Base-by-base conservation (phyloP, 2,329 filamentous ascomycete species). In the Niveomyces coronatus region DNA sequence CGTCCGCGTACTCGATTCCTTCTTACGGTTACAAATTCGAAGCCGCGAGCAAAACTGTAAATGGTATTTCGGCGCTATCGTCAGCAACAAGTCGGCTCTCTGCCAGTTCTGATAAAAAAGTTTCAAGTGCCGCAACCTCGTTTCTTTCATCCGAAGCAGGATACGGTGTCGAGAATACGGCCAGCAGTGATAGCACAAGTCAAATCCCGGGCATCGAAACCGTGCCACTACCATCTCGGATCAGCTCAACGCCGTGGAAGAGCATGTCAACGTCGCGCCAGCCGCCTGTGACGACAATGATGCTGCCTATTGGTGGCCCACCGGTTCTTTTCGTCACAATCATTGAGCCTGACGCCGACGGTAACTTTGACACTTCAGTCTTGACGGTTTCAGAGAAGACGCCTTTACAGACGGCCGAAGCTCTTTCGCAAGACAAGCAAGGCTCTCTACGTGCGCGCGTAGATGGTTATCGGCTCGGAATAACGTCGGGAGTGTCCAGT, bases 311-410 rank as follows among this genome's bases (percentile, higher is more conserved):
- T 4, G 33, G 34, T 3, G 39, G 29, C 26, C 10, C 46, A 41
- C 33, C 36, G 20, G 23, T 20, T 16, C 31, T 47, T 7, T 31
- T 51, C 14, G 41, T 53, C 17, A 54, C 50, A 11, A 41, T 56
- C 5, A 48, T 53, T 27, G 41, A 48, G 13, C 41, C 52, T 15
- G 44, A 45, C 9, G 42, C 44, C 14, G 35, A 48, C 9, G 42
- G 44, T 9, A 39, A 44, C 9, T 45, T 49, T 8, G 35, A 46
- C 31, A 54, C 48, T 0, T 45, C 45, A 11, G 27, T 47, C 9
- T 18, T 47, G 26, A 45, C 47, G 3, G 30, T 47, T 8, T 45
- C 26, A 35, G 40, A 45, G 18, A 35, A 35, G 9, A 28, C 39
- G n/a, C 45, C 47, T 9, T 43, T 35, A 22, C 37, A 37, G 18